These are phyloP conservation scores for Globisporangium viniferum DNA, from an alignment of 352 stramenopile genomes.

Conservation along the genomic window DNA sequence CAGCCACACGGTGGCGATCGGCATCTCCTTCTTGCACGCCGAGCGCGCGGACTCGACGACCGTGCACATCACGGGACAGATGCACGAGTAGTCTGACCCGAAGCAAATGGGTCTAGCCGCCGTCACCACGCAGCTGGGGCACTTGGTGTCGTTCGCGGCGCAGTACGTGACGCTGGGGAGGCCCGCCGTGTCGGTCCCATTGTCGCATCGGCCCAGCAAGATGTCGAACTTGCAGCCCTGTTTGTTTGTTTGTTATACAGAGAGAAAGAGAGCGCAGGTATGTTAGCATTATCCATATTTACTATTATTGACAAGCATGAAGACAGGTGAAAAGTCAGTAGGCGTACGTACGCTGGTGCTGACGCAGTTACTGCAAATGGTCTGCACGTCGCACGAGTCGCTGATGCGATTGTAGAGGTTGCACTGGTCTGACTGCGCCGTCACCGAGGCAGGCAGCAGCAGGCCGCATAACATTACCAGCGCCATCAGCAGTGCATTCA, in stretches of 20 bases:
- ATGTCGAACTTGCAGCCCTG: slow-evolving; percentile 43
- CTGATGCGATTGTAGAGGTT: slow-evolving; percentile 25
- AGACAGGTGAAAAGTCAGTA: background rate
- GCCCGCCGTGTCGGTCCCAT: background rate
- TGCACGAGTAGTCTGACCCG: slow-evolving; percentile 26
- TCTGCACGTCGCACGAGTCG: slow-evolving; percentile 39
- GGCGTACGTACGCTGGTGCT: slow-evolving; percentile 24
- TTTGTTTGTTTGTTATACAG: slow-evolving; percentile 5
- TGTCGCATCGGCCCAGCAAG: slow-evolving; percentile 24
- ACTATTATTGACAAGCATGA: background rate
- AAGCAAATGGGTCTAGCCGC: slow-evolving; percentile 30
- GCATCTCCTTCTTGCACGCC: slow-evolving; percentile 1
- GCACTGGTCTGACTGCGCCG: slow-evolving; percentile 21
- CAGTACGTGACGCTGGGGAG: slow-evolving; percentile 30
- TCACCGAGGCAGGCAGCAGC: background rate
- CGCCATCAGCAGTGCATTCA: background rate
- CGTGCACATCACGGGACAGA: slow-evolving; percentile 31
- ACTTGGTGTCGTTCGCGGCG: slow-evolving; percentile 21
- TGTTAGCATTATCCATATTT: background rate
- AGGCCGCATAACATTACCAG: background rate
- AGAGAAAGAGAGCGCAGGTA: background rate
- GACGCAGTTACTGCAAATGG: slow-evolving; percentile 40
- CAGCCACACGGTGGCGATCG: slow-evolving; percentile 30
- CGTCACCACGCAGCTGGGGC: slow-evolving; percentile 27
- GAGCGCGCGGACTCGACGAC: slow-evolving; percentile 1